Base-by-base conservation (phyloP, 441 rosid species). In the Aquilaria agallochum region DNA sequence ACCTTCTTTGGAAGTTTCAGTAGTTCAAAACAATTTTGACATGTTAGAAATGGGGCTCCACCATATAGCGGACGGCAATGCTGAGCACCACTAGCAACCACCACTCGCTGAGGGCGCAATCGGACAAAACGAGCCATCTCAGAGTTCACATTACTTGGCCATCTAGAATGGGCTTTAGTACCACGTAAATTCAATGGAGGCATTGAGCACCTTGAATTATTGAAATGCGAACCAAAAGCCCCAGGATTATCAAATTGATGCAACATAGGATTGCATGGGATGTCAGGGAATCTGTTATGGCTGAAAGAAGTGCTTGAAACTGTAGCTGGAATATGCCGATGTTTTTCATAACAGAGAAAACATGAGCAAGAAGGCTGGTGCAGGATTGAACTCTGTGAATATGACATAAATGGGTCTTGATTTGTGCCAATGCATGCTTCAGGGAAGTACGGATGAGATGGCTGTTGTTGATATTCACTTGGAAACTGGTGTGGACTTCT, bases 291-390 rank as follows among this genome's bases (percentile, higher is more conserved):
- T 36, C 82, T 76, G 52, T 67, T 76, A 69, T 78, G 72, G 75
- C 47, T 32, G 64, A 74, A 80, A 56, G 86, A 59, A 62, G 80
- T 42, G 30, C 79, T 77, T 30, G 76, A 81, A 63, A 65, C 78
- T 3, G 83, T 78, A 33, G 72, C 74, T 31, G 84, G 70, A 64
- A 76, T 72, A 64, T 72, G 75, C 2, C 72, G 85, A 65, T 80
- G 80, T 63, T 79, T 83, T 47, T 82, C 82, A 71, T 69, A 82
- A 59, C 94, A 80, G 64, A 71, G 78, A 72, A 56, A 68, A 69
- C 96, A 91, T 46, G 89, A 80, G 76, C 89, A 89, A 44, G 78
- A 70, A 69, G 94, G 78, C 59, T 79, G 94, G 63, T 82, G 88
- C 58, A 68, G 72, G 60, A 58, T 40, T 33, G 76, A 64, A 67